Percentiles rank a stretch among this genome's conserved stretches.
Conservation (phyloP, 2,329 filamentous ascomycete genomes). For the Neofusicoccum ribis region DNA sequence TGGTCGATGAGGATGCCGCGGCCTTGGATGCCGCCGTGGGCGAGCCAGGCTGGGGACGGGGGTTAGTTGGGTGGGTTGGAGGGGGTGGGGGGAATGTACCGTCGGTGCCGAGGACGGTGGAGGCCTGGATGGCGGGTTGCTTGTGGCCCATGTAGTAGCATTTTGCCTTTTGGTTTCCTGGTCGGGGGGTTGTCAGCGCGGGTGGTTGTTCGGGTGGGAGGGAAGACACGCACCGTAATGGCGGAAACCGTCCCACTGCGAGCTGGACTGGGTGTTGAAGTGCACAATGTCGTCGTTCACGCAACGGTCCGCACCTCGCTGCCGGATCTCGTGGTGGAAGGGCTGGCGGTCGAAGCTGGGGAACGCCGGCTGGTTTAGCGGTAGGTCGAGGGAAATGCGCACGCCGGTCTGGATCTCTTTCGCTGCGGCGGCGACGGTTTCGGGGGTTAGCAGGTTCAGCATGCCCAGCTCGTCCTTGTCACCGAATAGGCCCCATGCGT, state of each 20-base stretch:
- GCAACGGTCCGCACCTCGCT: conserved; percentile 28
- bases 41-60: conserved; percentile 6
- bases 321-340: conserved; percentile 33
- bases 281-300: conserved; percentile 41
- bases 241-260: conserved; percentile 43
- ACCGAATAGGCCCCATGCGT: conserved; percentile 60
- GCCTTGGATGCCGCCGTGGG: conserved; percentile 16
- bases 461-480: conserved; percentile 54
- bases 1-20: conserved; percentile 21
- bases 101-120: conserved; percentile 15
- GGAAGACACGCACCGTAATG: conserved; percentile 31
- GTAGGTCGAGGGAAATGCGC: conserved; percentile 42
- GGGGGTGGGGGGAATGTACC: conserved; percentile 1
- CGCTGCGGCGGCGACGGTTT: conserved; percentile 44
- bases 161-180: conserved; percentile 44
- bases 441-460: conserved; percentile 55
- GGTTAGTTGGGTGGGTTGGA: background rate
- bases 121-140: conserved; percentile 40
- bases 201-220: background rate
- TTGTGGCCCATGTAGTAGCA: conserved; percentile 46
- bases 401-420: conserved; percentile 47
- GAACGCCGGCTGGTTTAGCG: conserved; percentile 40
- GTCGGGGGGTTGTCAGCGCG: too few species aligned
- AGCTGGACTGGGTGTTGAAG: conserved; percentile 41
- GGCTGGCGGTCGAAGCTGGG: conserved; percentile 39